These are phyloP conservation scores for Ogataea dorogensis DNA, from an alignment of 805 yeast species.

Conservation along the genomic window DNA sequence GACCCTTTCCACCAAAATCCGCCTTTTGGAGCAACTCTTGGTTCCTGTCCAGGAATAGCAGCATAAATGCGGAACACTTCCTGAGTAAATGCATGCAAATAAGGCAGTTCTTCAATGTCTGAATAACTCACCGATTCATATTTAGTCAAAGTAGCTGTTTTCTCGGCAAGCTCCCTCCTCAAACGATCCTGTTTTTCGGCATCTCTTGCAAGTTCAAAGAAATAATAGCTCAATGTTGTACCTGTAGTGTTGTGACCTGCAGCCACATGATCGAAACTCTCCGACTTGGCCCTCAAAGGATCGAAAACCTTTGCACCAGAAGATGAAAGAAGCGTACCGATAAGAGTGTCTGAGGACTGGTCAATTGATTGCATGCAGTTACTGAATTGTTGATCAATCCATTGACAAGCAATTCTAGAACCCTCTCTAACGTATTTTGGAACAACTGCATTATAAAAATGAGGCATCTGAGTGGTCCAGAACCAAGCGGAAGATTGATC, in stretches of 20 bases:
- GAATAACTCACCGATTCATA: constrained; percentile 32
- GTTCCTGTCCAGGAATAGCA: constrained; percentile 75
- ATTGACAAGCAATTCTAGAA: constrained; percentile 39
- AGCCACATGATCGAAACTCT: constrained; percentile 61
- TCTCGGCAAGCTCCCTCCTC: constrained; percentile 45
- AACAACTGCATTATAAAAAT: constrained; percentile 50
- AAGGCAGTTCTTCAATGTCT: constrained; percentile 52
- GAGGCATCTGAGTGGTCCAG: constrained; percentile 62
- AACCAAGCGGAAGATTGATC: constrained; percentile 59
- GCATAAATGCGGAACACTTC: constrained; percentile 65
- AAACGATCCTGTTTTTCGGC: constrained; percentile 45
- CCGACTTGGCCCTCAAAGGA: constrained; percentile 40
- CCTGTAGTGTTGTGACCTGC: constrained; percentile 82
- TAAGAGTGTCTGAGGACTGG: constrained; percentile 23
- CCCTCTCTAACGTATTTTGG: constrained; percentile 39
- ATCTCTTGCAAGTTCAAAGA: constrained; percentile 57
- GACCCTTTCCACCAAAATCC: constrained; percentile 32
- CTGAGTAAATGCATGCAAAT: constrained; percentile 57
- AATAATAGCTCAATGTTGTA: constrained; percentile 55
- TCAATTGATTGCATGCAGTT: constrained; percentile 15
- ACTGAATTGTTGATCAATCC: constrained; percentile 39
- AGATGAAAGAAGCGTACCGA: constrained; percentile 23
- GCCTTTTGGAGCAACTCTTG: constrained; percentile 45
- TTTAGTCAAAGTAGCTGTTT: constrained; percentile 19
- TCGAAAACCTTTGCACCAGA: constrained; percentile 20